A percentile compares a stretch with the other conserved stretches of the same genome.
Conservation (phyloP, 208 protist species). For the Naegleria gruberi region DNA sequence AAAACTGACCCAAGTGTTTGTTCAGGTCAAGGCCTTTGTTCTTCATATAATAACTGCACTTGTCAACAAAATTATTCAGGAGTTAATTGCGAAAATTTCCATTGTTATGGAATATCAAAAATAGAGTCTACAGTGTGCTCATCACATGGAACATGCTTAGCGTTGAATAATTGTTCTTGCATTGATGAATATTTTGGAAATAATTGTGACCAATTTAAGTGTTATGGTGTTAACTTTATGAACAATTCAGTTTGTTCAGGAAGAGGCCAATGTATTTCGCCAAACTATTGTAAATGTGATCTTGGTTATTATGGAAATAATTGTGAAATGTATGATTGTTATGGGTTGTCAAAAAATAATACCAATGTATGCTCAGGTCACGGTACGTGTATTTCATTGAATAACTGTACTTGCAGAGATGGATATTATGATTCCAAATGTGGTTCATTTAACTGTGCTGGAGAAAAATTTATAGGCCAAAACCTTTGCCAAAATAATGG, state of each 20-base stretch:
- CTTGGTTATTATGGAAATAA: not conserved
- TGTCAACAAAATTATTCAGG: not conserved
- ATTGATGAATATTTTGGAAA: no score
- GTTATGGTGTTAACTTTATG: no score
- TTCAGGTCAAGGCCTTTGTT: not conserved
- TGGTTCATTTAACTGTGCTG: no score
- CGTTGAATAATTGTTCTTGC: no score
- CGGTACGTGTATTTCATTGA: not conserved
- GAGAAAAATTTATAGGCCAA: no score
- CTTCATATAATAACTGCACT: not conserved
- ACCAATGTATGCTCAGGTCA: not conserved
- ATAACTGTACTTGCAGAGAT: no score
- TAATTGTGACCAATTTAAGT: no score
- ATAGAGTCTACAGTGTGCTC: no score
- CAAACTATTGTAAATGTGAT: not conserved
- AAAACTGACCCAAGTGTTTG: no score
- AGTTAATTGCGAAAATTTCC: not conserved
- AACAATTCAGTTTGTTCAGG: not conserved
- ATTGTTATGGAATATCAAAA: not conserved
- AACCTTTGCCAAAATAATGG: no score
- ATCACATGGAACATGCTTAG: no score
- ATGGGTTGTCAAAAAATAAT: not conserved
- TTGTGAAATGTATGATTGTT: not conserved
- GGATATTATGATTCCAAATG: no score
- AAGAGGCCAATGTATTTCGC: not conserved